phyloP scores from a whole-genome alignment of 73 alveolate species.

The Paraurostyla sp. region DNA sequence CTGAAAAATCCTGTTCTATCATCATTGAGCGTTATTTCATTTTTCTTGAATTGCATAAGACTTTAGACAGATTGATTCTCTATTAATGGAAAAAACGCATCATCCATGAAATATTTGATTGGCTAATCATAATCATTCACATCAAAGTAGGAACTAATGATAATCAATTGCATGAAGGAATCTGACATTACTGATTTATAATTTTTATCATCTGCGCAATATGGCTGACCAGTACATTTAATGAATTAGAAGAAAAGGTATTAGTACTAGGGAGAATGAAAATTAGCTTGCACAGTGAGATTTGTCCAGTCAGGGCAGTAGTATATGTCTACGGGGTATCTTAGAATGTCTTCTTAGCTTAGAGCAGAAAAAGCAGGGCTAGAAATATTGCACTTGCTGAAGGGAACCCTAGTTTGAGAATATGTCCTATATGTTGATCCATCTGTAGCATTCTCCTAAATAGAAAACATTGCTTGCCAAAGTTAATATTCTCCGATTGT shows the following conservation, averaged over 20 bases:
- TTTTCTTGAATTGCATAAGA: background rate
- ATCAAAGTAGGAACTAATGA: constrained; percentile 33
- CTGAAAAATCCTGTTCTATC: background rate
- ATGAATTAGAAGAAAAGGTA: background rate
- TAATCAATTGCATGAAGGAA: background rate
- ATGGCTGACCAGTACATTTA: background rate
- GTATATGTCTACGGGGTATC: background rate
- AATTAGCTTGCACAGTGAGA: constrained; percentile 38
- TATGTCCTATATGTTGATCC: background rate
- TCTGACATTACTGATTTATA: background rate
- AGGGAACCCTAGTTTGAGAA: background rate
- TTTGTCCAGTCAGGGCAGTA: constrained; percentile 41
- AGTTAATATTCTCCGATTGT: background rate
- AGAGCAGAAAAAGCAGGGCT: background rate
- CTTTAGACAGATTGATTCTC: background rate
- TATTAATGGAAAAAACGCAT: background rate
- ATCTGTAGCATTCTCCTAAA: background rate
- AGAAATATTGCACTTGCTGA: background rate
- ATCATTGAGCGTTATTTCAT: background rate
- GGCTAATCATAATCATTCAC: background rate
- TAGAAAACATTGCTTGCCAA: background rate
- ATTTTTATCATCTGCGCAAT: background rate
- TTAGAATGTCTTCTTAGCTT: background rate
- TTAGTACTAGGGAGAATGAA: constrained; percentile 1
- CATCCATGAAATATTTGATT: constrained; percentile 28